These are phyloP conservation scores for Acanthamoeba lenticulata DNA, from an alignment of 208 protist species.

Conservation along the genomic window DNA sequence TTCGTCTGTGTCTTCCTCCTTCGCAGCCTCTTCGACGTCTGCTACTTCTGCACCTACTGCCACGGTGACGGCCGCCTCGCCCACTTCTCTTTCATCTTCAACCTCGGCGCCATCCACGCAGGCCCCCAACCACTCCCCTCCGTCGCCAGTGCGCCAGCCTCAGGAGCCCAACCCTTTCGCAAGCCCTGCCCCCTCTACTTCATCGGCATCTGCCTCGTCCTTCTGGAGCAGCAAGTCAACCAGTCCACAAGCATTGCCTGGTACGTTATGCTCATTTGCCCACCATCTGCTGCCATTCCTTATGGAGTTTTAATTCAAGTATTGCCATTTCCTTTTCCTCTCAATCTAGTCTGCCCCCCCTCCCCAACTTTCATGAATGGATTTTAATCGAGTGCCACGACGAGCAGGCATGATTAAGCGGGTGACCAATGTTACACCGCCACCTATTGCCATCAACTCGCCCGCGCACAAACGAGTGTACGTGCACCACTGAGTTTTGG, in stretches of 20 bases:
- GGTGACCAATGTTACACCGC: neutral
- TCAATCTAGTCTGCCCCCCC: neutral
- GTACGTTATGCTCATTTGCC: neutral
- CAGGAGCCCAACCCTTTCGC: neutral
- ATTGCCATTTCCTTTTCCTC: neutral
- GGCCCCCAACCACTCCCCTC: neutral
- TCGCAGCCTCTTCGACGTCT: neutral
- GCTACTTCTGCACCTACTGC: neutral
- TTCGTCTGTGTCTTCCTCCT: neutral
- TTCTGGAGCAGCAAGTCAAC: neutral
- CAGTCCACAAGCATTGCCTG: neutral
- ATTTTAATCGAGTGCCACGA: neutral
- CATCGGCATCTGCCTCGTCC: neutral
- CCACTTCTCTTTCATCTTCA: neutral
- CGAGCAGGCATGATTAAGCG: neutral
- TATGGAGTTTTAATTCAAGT: neutral
- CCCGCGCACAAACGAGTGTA: neutral
- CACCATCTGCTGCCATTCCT: neutral
- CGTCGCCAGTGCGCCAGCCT: neutral
- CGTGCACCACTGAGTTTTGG: neutral
- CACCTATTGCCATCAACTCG: constrained; percentile 6
- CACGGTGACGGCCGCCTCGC: too few relatives aligned
- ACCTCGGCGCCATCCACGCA: neutral
- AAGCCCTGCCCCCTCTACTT: neutral
- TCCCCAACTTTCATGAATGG: neutral